Evolutionary conservation across 495 filamentous ascomycete genomes (phyloP).

Genomic region (Annulohypoxylon moriforme): DNA sequence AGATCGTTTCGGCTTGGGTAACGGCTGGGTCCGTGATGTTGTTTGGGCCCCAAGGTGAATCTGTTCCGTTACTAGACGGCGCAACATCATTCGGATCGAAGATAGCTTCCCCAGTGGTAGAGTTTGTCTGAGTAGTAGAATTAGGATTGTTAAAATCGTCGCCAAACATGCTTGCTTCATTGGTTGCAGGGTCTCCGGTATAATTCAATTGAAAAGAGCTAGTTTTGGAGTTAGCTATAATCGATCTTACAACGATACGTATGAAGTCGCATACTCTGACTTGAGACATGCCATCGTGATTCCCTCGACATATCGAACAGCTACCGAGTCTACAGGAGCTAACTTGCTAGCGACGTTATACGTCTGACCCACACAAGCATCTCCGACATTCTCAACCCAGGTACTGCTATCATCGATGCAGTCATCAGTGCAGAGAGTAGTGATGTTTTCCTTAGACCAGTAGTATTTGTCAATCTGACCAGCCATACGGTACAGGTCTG

Average conservation of each 20-base stretch:
- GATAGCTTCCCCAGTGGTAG: neutral
- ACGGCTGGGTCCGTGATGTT: neutral
- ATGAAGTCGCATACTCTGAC: neutral
- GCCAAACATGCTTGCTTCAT: neutral
- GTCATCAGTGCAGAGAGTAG: neutral
- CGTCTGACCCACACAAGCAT: neutral
- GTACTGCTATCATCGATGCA: neutral
- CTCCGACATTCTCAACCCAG: neutral
- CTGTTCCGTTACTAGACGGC: neutral
- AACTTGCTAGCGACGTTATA: neutral
- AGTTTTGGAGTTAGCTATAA: neutral
- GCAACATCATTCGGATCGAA: neutral
- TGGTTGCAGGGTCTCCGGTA: neutral
- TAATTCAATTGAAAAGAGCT: neutral
- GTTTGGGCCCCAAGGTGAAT: neutral
- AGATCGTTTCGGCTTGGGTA: neutral
- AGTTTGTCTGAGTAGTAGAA: neutral
- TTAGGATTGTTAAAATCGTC: neutral
- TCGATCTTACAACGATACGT: neutral
- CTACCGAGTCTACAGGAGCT: neutral
- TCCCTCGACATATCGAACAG: neutral
- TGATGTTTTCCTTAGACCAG: neutral
- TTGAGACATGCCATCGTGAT: neutral
- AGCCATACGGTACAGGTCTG: neutral
- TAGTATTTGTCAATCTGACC: neutral